Percentiles rank a stretch among this genome's conserved stretches.
phyloP scores from a whole-genome alignment of 805 yeast species.

The Starmerella sp. region DNA sequence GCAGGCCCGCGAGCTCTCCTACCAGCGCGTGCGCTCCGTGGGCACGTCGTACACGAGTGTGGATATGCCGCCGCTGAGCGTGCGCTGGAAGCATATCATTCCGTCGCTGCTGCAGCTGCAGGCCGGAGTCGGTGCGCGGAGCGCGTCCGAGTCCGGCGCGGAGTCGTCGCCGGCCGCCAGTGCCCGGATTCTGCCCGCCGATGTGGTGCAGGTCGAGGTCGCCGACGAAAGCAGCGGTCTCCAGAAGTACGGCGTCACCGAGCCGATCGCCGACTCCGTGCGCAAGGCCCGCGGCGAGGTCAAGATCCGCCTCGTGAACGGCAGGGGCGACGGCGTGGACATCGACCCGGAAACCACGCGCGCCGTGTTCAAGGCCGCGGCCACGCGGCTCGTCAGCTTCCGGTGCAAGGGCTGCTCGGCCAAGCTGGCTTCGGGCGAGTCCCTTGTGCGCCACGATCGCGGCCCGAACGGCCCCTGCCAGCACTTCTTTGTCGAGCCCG shows the following conservation, averaged over 20 bases:
- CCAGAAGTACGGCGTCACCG: constrained; percentile 8
- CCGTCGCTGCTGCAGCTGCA: constrained; percentile 7
- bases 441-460: constrained; percentile 45
- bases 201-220: constrained; percentile 8
- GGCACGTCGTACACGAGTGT: constrained; percentile 33
- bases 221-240: not conserved
- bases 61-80: constrained; percentile 15
- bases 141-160: not conserved
- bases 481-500: constrained; percentile 79
- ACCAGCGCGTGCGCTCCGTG: not conserved
- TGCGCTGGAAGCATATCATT: constrained; percentile 21
- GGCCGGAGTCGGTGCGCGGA: not conserved
- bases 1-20: constrained; percentile 20
- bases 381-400: constrained; percentile 25
- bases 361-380: constrained; percentile 15
- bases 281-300: not conserved
- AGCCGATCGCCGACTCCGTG: constrained; percentile 9
- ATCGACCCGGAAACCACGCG: constrained; percentile 4
- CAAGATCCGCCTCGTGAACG: not conserved
- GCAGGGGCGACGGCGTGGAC: not conserved
- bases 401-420: constrained; percentile 79
- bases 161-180: not conserved
- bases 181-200: not conserved
- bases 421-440: constrained; percentile 49
- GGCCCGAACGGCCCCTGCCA: constrained; percentile 41